Percentiles rank a stretch among this genome's conserved stretches.
These are phyloP conservation scores for Sorghum bicolor DNA, from an alignment of 176 grass and related monocot genomes.

Conservation along the genomic window Sorghum_bicolor_NCBIv3 NC_012872.2:57795001-57795500, in stretches of 20 bases:
- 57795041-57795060: background rate
- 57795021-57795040: background rate
- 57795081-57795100: background rate
- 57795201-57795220: conserved; percentile 1
- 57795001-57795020: background rate
- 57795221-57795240: background rate
- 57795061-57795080: background rate
- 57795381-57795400: background rate
- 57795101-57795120: background rate
- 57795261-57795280: background rate
- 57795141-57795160: background rate
- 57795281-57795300: background rate
- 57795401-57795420: background rate
- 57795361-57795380: conserved; percentile 4
- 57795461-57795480: background rate
- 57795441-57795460: conserved; percentile 6
- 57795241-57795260: background rate
- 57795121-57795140: background rate
- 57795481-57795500: conserved; percentile 20
- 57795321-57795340: background rate
- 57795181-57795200: conserved; percentile 3
- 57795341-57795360: background rate
- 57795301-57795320: background rate
- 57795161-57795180: background rate
- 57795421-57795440: background rate